Conservation (phyloP, 1,139 yeast species). For the Pichia sp. region DNA sequence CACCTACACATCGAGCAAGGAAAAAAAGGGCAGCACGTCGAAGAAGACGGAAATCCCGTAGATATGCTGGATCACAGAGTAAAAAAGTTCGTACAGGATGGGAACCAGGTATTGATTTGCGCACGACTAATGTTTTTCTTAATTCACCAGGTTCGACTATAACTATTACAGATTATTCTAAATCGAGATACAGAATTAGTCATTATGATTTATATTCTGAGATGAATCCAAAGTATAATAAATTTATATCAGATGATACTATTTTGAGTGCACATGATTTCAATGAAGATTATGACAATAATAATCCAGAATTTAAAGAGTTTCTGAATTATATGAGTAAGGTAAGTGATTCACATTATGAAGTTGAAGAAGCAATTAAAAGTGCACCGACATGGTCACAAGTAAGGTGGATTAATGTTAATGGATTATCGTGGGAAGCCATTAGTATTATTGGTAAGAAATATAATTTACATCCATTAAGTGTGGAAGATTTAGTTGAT, state of each 20-base stretch:
- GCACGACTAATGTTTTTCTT: constrained; percentile 43
- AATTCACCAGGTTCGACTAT: constrained; percentile 32
- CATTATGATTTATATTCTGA: constrained; percentile 33
- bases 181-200: constrained; percentile 36
- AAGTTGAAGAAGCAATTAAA: constrained; percentile 24
- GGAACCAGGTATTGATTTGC: constrained; percentile 52
- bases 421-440: constrained; percentile 54
- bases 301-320: constrained; percentile 12
- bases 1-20: neutral
- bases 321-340: constrained; percentile 18
- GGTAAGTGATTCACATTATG: constrained; percentile 22
- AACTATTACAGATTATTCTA: constrained; percentile 40
- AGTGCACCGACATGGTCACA: constrained; percentile 40
- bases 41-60: constrained; percentile 23
- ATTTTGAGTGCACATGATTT: constrained; percentile 13
- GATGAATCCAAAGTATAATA: constrained; percentile 16
- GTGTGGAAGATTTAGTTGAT: constrained; percentile 54
- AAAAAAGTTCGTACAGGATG: constrained; percentile 39
- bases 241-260: constrained; percentile 11
- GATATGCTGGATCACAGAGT: constrained; percentile 31
- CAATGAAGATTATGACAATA: constrained; percentile 4
- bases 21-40: constrained; percentile 9
- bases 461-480: constrained; percentile 41
- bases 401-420: constrained; percentile 50
- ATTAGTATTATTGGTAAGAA: constrained; percentile 41